Evolutionary conservation across 1,139 yeast genomes (phyloP).

Genomic region (Yamadazyma songkhlaensis): DNA sequence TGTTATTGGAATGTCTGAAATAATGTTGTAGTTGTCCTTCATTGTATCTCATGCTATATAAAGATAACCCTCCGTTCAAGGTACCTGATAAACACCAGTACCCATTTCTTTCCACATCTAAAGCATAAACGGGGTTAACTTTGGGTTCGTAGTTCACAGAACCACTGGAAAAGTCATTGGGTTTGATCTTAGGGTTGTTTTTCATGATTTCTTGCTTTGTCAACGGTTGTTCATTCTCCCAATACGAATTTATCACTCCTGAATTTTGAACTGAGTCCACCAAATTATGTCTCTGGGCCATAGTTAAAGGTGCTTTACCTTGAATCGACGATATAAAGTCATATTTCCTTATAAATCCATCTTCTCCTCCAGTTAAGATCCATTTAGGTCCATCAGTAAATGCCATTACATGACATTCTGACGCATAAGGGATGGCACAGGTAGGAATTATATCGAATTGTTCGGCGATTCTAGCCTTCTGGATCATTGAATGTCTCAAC

Average conservation of each 20-base stretch:
- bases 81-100: slow-evolving; percentile 85
- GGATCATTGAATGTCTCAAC: slow-evolving; percentile 36
- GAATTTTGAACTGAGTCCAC: slow-evolving; percentile 84
- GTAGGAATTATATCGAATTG: slow-evolving; percentile 61
- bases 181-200: slow-evolving; percentile 43
- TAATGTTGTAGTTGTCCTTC: slow-evolving; percentile 85
- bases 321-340: slow-evolving; percentile 83
- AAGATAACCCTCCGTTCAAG: slow-evolving; percentile 78
- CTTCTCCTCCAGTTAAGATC: slow-evolving; percentile 94
- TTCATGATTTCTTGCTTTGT: slow-evolving; percentile 37
- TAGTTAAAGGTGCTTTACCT: slow-evolving; percentile 87
- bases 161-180: slow-evolving; percentile 41
- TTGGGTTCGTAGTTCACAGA: slow-evolving; percentile 57
- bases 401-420: slow-evolving; percentile 73
- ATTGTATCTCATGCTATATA: slow-evolving; percentile 77
- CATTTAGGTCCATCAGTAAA: slow-evolving; percentile 82
- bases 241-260: slow-evolving; percentile 79
- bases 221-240: slow-evolving; percentile 94
- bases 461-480: slow-evolving; percentile 45
- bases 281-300: slow-evolving; percentile 85
- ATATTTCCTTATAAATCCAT: slow-evolving; percentile 87
- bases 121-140: slow-evolving; percentile 80
- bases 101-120: slow-evolving; percentile 81
- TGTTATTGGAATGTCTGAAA: slow-evolving; percentile 39
- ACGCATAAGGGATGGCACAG: slow-evolving; percentile 69